Base-by-base conservation (phyloP, 441 rosid genomes). In the Adansonia grandidieri region DNA sequence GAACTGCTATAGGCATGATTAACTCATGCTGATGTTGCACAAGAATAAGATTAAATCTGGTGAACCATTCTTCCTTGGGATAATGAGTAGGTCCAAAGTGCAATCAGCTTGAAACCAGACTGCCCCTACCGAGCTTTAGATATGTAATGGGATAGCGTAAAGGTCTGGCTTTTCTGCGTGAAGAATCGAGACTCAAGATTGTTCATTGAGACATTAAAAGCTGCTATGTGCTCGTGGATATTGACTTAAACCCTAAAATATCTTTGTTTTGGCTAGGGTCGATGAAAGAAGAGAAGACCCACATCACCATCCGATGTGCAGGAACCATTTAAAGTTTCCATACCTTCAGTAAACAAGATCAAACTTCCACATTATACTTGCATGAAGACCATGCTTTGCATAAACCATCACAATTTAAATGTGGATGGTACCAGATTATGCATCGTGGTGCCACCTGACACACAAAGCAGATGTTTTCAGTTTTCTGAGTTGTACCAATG, bases 191-290 rank as follows among this genome's bases (percentile, higher is more conserved):
- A 5, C 85, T 89, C 74, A 89, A 84, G 80, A 86, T 91, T 81
- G 91, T 91, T 51, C 94, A 90, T 66, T 83, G 94, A 85, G 94
- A 90, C 85, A 90, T 90, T 79, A 90, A 90, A 82, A 32, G 90
- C 87, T 45, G 88, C 92, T 1, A 90, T 50, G 87, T 90, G 54
- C 81, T 91, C 37, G 0, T 58, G 63, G 94, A 91, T 75, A 15
- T 37, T 61, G 85, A 91, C 24, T 28, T 89, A 67, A 91, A 83
- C 80, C 92, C 92, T 14, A 91, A 91, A 81, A 91, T 91, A 78
- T 89, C 92, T 91, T 91, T 53, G 94, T 92, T 45, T 78, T 89
- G 80, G 94, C 92, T 60, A 87, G 86, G 79, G 91, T 89, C 0
- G 83, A 85, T 9, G 91, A 87, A 76, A 32, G 89, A 71, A 56